Percentiles rank a stretch among this genome's conserved stretches.
phyloP scores from a whole-genome alignment of 2,329 filamentous ascomycete genomes.

The Xylaria sp. region DNA sequence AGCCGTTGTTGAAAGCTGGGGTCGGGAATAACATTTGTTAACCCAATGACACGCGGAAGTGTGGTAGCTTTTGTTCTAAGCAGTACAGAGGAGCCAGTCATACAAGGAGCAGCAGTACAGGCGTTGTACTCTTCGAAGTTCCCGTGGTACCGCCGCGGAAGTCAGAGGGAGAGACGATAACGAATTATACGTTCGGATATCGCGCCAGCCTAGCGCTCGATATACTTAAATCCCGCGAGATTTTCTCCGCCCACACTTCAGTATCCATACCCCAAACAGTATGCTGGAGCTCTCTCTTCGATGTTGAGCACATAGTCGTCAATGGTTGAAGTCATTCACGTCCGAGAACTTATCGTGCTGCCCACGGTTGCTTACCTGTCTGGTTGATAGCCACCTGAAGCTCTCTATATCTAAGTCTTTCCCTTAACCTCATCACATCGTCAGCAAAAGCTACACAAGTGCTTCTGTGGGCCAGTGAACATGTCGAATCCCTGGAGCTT shows the following conservation, averaged over 20 bases:
- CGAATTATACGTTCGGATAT: not conserved
- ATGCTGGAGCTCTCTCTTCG: not conserved
- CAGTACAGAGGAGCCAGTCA: not conserved
- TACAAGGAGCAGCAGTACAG: not conserved
- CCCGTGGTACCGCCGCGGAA: not conserved
- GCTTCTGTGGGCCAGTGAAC: not conserved
- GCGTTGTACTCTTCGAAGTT: not conserved
- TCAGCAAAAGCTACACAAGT: not conserved
- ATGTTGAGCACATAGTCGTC: not conserved
- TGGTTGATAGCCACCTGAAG: not conserved
- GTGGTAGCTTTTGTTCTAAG: slow-evolving; percentile 4
- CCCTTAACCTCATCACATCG: not conserved
- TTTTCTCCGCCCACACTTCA: slow-evolving; percentile 6
- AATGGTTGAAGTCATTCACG: not conserved
- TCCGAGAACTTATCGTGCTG: not conserved
- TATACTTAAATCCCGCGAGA: slow-evolving; percentile 1
- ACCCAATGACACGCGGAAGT: not conserved
- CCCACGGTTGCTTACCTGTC: not conserved
- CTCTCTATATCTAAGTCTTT: not conserved
- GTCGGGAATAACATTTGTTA: not conserved
- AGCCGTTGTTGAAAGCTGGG: not conserved
- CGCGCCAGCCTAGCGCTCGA: slow-evolving; percentile 10
- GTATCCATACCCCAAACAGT: not conserved
- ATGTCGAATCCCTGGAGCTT: slow-evolving; percentile 39
- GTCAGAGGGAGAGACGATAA: slow-evolving; percentile 8